phyloP scores from a whole-genome alignment of 352 stramenopile species.

The Globisporangium barbulae region DNA sequence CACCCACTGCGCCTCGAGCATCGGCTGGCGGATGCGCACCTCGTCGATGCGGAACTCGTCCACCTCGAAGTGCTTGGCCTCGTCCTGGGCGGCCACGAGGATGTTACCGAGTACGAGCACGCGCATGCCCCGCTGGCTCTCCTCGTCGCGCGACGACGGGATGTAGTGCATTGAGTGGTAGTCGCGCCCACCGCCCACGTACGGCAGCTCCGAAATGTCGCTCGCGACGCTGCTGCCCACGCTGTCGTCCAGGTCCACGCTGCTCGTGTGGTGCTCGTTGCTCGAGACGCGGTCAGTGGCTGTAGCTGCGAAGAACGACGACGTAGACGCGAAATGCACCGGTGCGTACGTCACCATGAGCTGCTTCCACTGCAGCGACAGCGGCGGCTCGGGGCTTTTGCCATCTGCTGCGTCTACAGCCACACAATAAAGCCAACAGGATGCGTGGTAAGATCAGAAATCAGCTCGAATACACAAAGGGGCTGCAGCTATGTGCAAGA shows the following conservation, averaged over 20 bases:
- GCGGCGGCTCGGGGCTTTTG: not conserved
- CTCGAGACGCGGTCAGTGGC: conserved; percentile 16
- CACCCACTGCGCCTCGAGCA: conserved; percentile 54
- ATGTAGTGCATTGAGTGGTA: conserved; percentile 81
- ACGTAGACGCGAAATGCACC: conserved; percentile 16
- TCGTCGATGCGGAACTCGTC: conserved; percentile 59
- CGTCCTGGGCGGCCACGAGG: conserved; percentile 26
- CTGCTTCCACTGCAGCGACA: conserved; percentile 46
- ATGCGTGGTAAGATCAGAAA: not conserved
- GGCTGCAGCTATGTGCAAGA: not conserved
- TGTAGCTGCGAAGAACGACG: conserved; percentile 17
- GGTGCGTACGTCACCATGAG: conserved; percentile 39
- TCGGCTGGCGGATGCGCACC: conserved; percentile 44
- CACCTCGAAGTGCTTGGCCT: conserved; percentile 36
- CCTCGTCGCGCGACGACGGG: conserved; percentile 29
- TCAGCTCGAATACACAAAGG: not conserved
- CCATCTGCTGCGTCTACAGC: too few relatives aligned
- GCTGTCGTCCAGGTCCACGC: conserved; percentile 18
- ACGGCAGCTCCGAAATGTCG: conserved; percentile 7
- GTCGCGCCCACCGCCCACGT: conserved; percentile 32
- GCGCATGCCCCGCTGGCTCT: conserved; percentile 32
- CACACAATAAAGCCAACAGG: too few relatives aligned
- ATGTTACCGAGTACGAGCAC: conserved; percentile 69
- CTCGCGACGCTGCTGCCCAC: not conserved
- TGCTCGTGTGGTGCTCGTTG: conserved; percentile 15